Evolutionary conservation across 2,329 filamentous ascomycete genomes (phyloP).

Genomic region (Monosporascus sp.): DNA sequence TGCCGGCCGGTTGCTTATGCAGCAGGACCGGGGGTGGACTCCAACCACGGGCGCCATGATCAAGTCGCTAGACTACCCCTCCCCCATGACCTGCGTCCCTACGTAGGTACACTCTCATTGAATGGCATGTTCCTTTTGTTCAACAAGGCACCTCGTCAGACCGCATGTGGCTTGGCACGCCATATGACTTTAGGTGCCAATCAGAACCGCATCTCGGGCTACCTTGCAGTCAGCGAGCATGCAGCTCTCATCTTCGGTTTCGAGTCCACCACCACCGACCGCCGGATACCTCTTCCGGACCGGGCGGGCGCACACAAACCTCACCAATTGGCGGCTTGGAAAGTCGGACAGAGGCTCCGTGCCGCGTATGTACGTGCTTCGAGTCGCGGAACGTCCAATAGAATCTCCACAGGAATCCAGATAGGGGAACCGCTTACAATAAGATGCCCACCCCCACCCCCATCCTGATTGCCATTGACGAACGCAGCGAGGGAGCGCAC

Average conservation of each 20-base stretch:
- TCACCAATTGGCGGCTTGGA: no score
- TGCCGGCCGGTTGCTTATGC: no score
- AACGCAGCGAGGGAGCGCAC: no score
- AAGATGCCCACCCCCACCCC: neutral
- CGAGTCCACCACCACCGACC: no score
- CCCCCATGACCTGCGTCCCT: no score
- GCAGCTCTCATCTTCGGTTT: neutral
- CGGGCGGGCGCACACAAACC: no score
- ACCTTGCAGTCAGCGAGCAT: neutral
- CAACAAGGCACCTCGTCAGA: neutral
- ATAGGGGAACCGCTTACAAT: neutral
- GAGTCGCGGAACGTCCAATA: neutral
- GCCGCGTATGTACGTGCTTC: neutral
- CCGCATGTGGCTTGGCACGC: neutral
- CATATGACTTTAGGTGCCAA: neutral
- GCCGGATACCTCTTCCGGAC: no score
- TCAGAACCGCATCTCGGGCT: neutral
- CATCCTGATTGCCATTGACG: no score
- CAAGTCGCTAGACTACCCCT: no score
- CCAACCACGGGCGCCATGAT: no score
- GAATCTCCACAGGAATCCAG: neutral
- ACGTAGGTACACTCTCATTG: no score
- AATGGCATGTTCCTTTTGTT: neutral
- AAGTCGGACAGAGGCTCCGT: neutral
- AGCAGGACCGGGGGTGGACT: no score